Base-by-base conservation (phyloP, 176 grass and related monocot genomes). In the Saccharum officinarum region DNA sequence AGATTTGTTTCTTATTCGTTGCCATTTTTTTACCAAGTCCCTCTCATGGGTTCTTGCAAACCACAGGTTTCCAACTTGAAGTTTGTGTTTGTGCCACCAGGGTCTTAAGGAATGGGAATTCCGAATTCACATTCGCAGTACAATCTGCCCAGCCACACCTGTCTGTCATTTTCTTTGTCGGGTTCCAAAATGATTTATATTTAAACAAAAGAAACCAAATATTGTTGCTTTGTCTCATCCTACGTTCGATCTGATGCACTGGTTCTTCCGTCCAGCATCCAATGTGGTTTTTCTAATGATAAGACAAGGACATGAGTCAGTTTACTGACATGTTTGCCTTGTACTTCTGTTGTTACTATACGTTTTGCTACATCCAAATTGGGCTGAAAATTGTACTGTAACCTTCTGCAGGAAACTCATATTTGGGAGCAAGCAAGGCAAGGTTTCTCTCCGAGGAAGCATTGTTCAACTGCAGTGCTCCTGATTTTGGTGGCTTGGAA, bases 151-250 rank as follows among this genome's bases (percentile, higher is more conserved):
- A 76, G 38, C 74, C 44, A 30, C 10, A 17, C 12, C 37, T 10
- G 63, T 25, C 34, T 86, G 83, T 72, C 34, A 71, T 54, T 86
- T 85, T 71, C 83, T 78, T 66, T 65, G 78, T 73, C 49, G 70
- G 82, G 60, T 40, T 20, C 16, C 68, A 33, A 50, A 55, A 80
- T 50, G 3, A 11, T 81, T 60, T 81, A 10, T 85, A 18, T 49
- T 14, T 75, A 39, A 23, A 80, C 13, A 31, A 20, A 60, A 2
- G n/a, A 20, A 77, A 63, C 1, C 0, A n/a, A 36, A 25, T 64
- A 71, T 0, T 8, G 10, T 64, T 26, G 8, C 17, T 4, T 20
- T 77, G n/a, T 71, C 71, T 52, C 15, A 55, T 36, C 73, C 12
- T 33, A 7, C 59, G 46, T 67, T 76, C 68, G 80, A 84, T 75